Evolutionary conservation across 345 rosid species (phyloP).

Genomic region (Sapria himalayana): DNA sequence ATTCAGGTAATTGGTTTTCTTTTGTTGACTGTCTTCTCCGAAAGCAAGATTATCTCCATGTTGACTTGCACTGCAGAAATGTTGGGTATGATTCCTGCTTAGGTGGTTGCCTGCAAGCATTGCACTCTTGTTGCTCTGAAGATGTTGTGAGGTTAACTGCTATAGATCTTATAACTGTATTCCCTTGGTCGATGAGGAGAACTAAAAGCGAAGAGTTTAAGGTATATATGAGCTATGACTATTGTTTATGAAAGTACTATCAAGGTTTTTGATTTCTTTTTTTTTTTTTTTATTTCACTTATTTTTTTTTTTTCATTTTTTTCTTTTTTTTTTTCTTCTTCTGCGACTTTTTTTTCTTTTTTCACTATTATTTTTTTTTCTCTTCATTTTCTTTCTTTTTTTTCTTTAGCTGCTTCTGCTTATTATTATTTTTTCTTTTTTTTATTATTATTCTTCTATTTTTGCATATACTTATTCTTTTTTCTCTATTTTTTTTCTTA

Average conservation of each 20-base stretch:
- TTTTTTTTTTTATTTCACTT: no score
- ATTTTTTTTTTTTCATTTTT: no score
- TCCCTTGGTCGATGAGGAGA: conserved; percentile 39
- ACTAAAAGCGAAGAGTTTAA: conserved; percentile 68
- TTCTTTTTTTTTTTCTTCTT: conserved; percentile 1
- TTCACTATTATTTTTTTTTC: neutral
- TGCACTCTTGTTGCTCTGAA: conserved; percentile 55
- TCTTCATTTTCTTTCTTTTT: neutral
- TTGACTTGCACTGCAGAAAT: conserved; percentile 27
- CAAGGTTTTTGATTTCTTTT: no score
- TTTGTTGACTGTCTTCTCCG: conserved; percentile 1
- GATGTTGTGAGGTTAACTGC: conserved; percentile 51
- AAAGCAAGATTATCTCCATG: no score
- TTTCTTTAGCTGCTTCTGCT: no score
- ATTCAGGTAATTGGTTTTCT: conserved; percentile 32
- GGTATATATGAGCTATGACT: conserved; percentile 32
- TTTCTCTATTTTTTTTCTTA: no score
- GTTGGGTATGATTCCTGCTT: conserved; percentile 51
- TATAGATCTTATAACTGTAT: conserved; percentile 29
- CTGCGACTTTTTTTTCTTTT: conserved; percentile 6
- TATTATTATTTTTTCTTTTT: no score
- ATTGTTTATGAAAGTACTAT: no score
- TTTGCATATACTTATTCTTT: no score
- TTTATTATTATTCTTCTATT: no score
- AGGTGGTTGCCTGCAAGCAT: conserved; percentile 44